phyloP scores from a whole-genome alignment of 495 filamentous ascomycete genomes.

The Acidomyces sp. region DNA sequence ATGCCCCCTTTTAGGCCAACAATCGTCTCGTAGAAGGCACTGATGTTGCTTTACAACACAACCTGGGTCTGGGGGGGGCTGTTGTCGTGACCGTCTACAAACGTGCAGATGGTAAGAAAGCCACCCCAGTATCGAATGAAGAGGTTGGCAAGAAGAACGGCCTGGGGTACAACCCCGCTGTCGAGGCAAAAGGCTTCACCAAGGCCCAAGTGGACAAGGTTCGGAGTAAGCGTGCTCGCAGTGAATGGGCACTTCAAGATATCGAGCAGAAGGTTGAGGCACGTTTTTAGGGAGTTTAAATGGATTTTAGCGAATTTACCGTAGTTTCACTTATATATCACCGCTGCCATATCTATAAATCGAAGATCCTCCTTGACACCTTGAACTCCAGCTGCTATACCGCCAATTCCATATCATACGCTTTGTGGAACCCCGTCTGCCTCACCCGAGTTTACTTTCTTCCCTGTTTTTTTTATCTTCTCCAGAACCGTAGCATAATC shows the following conservation, averaged over 20 bases:
- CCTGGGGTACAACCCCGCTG: conserved; percentile 85
- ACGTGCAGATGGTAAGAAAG: conserved; percentile 62
- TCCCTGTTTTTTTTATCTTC: conserved; percentile 91
- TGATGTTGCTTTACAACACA: conserved; percentile 77
- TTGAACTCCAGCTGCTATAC: no score
- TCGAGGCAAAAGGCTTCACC: conserved; percentile 77
- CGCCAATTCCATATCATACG: conserved; percentile 11
- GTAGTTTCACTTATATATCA: no score
- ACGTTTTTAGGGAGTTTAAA: conserved; percentile 38
- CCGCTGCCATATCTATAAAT: no score
- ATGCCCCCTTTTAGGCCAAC: no score
- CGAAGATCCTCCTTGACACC: no score
- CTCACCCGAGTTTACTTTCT: conserved; percentile 67
- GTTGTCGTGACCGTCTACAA: conserved; percentile 84
- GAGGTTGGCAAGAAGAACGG: conserved; percentile 49
- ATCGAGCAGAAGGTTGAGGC: conserved; percentile 55
- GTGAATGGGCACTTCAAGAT: conserved; percentile 63
- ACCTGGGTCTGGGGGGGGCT: conserved; percentile 83
- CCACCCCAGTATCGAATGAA: conserved; percentile 40
- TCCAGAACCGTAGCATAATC: conserved; percentile 68
- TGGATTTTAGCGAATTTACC: no score
- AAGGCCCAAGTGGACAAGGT: conserved; percentile 59
- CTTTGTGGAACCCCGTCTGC: conserved; percentile 31
- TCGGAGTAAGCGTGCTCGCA: conserved; percentile 53
- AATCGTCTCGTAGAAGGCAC: conserved; percentile 57